Conservation (phyloP, 129 eudicot genomes). For the Lactuca saligna region DNA sequence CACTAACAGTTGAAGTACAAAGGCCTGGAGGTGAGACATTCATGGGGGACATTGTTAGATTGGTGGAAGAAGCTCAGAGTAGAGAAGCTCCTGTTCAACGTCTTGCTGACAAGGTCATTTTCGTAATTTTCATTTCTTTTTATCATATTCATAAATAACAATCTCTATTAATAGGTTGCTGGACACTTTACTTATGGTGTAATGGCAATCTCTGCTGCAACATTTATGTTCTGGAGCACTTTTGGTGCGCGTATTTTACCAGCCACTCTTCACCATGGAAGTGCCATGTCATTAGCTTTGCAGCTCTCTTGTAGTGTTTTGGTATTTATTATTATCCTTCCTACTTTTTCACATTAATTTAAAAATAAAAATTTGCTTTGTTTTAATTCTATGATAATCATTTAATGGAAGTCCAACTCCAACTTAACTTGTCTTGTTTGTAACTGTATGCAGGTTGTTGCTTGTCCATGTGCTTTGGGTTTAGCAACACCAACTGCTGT, state of each 20-base stretch:
- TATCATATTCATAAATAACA: no score
- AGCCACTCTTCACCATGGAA: conserved; percentile 64
- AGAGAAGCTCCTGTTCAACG: conserved; percentile 99
- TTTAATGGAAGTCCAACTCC: not conserved
- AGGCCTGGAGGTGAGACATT: conserved; percentile 98
- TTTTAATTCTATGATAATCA: not conserved
- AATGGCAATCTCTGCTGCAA: conserved; percentile 95
- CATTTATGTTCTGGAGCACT: conserved; percentile 89
- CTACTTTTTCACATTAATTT: no score
- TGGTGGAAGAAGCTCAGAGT: conserved; percentile 97
- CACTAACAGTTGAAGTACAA: conserved; percentile 80
- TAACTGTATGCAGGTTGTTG: conserved; percentile 64
- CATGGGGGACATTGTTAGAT: conserved; percentile 91
- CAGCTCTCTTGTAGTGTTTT: conserved; percentile 99
- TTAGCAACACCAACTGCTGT: conserved; percentile 99
- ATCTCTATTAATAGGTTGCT: conserved; percentile 56
- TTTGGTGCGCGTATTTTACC: conserved; percentile 83
- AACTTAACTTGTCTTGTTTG: conserved; percentile 17
- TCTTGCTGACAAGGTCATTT: conserved; percentile 83
- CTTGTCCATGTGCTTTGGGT: conserved; percentile 99
- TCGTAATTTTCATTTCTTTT: no score
- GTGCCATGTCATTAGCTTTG: conserved; percentile 85
- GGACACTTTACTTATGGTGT: conserved; percentile 98
- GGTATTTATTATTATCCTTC: conserved; percentile 40
- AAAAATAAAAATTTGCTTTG: no score